phyloP scores from a whole-genome alignment of 2,329 filamentous ascomycete genomes.

The Corynespora cassiicola region DNA sequence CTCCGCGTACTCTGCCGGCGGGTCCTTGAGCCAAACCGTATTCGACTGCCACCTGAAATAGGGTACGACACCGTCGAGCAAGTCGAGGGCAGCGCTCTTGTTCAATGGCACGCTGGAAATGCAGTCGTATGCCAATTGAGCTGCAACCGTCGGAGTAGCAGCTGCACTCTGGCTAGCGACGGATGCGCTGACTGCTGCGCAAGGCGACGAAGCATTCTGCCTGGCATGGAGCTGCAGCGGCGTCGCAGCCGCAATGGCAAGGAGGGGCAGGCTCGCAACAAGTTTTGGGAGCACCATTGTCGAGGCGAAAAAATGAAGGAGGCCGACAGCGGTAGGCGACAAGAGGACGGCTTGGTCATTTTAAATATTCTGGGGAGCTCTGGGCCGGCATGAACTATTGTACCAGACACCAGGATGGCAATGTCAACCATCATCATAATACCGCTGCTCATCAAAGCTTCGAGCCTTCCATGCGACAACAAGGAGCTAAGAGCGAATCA shows the following conservation, averaged over 20 bases:
- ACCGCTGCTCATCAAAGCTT: too few relatives aligned
- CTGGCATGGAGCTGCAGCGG: slow-evolving; percentile 31
- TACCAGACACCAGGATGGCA: too few relatives aligned
- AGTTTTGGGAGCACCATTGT: slow-evolving; percentile 34
- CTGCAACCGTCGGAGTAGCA: slow-evolving; percentile 49
- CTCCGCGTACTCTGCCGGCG: slow-evolving; percentile 53
- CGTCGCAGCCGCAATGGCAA: slow-evolving; percentile 32
- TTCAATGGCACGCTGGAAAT: slow-evolving; percentile 55
- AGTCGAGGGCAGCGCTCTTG: slow-evolving; percentile 45
- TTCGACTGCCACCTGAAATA: slow-evolving; percentile 57
- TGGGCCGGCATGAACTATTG: too few relatives aligned
- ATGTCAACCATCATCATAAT: too few relatives aligned
- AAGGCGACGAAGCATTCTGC: slow-evolving; percentile 38
- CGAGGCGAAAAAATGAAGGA: slow-evolving; percentile 2
- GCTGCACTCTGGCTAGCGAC: slow-evolving; percentile 30
- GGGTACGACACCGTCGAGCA: slow-evolving; percentile 52
- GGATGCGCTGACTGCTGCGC: slow-evolving; percentile 38
- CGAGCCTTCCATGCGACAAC: too few relatives aligned
- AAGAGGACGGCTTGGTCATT: too few relatives aligned
- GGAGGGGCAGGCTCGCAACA: slow-evolving; percentile 32
- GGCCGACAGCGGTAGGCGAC: too few relatives aligned
- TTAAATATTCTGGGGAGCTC: too few relatives aligned
- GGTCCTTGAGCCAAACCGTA: slow-evolving; percentile 52
- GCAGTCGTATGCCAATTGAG: slow-evolving; percentile 54
- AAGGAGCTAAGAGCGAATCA: too few relatives aligned